These are phyloP conservation scores for Chlamydomonas schloesseri DNA, from an alignment of 139 green algal species.

Conservation along the genomic window DNA sequence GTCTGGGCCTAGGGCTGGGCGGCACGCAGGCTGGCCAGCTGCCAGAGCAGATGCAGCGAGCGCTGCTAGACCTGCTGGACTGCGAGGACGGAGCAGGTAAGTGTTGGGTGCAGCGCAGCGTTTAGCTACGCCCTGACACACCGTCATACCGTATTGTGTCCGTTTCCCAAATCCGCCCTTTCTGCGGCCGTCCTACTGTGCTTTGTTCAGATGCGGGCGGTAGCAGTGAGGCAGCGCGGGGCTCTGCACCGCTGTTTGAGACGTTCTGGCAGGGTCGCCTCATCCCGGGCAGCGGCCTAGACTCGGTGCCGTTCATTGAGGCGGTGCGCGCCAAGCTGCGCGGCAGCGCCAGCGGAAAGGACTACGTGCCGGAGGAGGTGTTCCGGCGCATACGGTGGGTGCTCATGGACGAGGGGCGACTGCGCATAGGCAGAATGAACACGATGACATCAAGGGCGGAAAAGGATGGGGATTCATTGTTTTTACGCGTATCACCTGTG, in stretches of 20 bases:
- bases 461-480: too few species aligned
- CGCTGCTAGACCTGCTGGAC: neutral
- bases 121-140: too few species aligned
- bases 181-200: too few species aligned
- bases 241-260: slow-evolving; percentile 66
- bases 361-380: slow-evolving; percentile 80
- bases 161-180: too few species aligned
- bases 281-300: slow-evolving; percentile 80
- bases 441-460: too few species aligned
- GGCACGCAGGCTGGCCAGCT: neutral
- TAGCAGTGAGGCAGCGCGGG: neutral
- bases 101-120: too few species aligned
- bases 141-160: too few species aligned
- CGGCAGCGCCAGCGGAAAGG: slow-evolving; percentile 56
- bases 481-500: too few species aligned
- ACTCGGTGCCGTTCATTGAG: slow-evolving; percentile 81
- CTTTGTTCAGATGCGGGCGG: too few species aligned
- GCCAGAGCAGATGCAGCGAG: slow-evolving; percentile 16
- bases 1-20: neutral
- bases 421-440: too few species aligned
- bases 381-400: slow-evolving; percentile 70
- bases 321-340: slow-evolving; percentile 61
- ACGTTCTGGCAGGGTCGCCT: slow-evolving; percentile 86
- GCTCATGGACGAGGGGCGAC: neutral
- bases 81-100: neutral